Base-by-base conservation (phyloP, 495 filamentous ascomycete genomes). In the Annulohypoxylon nitens region DNA sequence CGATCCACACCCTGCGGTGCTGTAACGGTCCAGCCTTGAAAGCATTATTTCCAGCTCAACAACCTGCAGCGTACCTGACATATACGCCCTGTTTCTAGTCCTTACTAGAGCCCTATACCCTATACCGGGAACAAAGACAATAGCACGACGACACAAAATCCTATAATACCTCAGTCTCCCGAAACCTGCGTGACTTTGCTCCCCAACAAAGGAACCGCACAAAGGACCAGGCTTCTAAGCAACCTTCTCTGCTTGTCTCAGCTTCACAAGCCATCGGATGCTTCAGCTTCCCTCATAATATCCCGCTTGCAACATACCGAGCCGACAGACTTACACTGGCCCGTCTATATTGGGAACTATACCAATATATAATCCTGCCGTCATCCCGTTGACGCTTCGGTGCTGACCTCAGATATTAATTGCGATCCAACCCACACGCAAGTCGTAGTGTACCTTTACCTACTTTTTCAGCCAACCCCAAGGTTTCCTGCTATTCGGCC, bases 401-500 rank as follows among this genome's bases (percentile, higher is more conserved):
- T 77, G 77, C 77, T 79, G 77, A 79, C 77, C 75, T 79, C 77
- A 79, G 77, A 79, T 77, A 79, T 72, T 71, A 67, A 69, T 72
- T 79, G 73, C 75, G 70, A 75, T 54, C 50, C 72, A 69, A 54
- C 63, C 64, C 67, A 67, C 58, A 66, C 50, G 36, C 61, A 23
- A 69, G 63, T 67, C 63, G 53, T 71, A 70, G 47, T 25, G 53
- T 71, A 70, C 48, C 30, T 63, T 41, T 64, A 30, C 26, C 43
- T 73, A 36, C 43, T 62, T 57, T 64, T 45, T 69, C 62, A 54
- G 58, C 36, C 70, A 67, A 69, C 67, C 64, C 43, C 54, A 47
- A 71, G 37, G 64, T 60, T 65, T 57, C 37, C 63, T 77, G 51
- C 69, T 66, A 84, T 82, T 83, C 79, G 83, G 75, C 78, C 47